Percentiles rank a stretch among this genome's conserved stretches.
Evolutionary conservation across 257 asterid genomes (phyloP).

Genomic region (Solanum pinnatisectum): DNA sequence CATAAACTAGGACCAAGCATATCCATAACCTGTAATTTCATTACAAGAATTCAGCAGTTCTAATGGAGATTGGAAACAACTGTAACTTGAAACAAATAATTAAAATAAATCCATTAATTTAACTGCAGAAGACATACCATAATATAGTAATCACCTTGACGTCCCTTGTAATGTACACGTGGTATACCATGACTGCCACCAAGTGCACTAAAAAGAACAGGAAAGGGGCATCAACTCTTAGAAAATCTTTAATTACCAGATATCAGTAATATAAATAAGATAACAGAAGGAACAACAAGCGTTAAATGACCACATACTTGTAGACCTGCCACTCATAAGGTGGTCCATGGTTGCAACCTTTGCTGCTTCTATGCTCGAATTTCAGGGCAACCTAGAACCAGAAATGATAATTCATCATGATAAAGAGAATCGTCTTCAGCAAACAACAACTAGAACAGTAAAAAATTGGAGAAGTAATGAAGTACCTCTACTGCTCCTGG

Average conservation of each 20-base stretch:
- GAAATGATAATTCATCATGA: not conserved
- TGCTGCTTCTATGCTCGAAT: constrained; percentile 76
- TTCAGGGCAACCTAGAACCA: constrained; percentile 69
- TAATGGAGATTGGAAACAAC: not conserved
- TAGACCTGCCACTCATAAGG: constrained; percentile 90
- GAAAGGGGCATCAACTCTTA: not conserved
- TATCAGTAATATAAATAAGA: not conserved
- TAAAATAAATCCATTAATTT: not conserved
- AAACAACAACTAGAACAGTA: not conserved
- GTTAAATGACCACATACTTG: constrained; percentile 24
- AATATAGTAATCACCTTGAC: constrained; percentile 61
- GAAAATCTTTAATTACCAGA: not conserved
- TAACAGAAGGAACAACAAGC: not conserved
- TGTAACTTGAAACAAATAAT: not conserved
- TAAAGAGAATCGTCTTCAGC: not conserved
- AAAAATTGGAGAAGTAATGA: not conserved
- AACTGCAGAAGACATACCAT: constrained; percentile 37
- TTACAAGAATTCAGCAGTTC: not conserved
- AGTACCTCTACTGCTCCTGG: constrained; percentile 79
- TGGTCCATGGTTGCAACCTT: constrained; percentile 81
- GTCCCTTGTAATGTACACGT: constrained; percentile 66
- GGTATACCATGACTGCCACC: constrained; percentile 91
- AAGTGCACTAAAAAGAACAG: constrained; percentile 31
- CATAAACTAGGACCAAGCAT: constrained; percentile 21
- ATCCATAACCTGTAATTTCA: constrained; percentile 72